Conservation (phyloP, 2,329 filamentous ascomycete species). For the Metarhizium rileyi region DNA sequence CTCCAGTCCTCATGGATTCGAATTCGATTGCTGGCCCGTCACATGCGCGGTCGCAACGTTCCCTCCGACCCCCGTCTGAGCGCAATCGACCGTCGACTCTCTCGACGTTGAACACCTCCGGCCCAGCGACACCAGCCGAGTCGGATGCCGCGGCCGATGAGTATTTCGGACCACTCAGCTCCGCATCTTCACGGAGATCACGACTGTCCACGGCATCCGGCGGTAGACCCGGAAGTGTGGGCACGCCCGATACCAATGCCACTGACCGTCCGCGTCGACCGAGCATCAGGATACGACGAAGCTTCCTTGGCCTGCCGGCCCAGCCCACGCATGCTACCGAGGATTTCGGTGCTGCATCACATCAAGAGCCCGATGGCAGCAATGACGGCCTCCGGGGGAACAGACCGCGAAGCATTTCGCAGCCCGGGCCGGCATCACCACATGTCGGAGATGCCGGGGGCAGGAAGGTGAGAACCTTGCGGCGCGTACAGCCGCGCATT, state of each 20-base stretch:
- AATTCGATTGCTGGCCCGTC: neutral
- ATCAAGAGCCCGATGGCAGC: neutral
- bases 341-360: neutral
- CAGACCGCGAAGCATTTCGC: conserved; percentile 26
- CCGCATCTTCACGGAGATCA: conserved; percentile 3
- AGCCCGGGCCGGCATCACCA: conserved; percentile 19
- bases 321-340: neutral
- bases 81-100: neutral
- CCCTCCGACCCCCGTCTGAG: conserved; percentile 3
- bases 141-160: conserved; percentile 2
- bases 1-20: conserved; percentile 5
- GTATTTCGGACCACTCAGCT: conserved; percentile 1
- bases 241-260: neutral
- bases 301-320: conserved; percentile 4
- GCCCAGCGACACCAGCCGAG: neutral
- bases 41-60: neutral
- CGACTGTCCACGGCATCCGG: conserved; percentile 4
- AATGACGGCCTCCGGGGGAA: neutral
- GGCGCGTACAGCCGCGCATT: conserved; percentile 21
- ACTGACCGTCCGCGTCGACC: conserved; percentile 10
- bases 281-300: conserved; percentile 16
- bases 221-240: conserved; percentile 2
- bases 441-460: conserved; percentile 10
- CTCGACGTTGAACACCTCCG: neutral
- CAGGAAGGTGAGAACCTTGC: conserved; percentile 18